Evolutionary conservation across 768 basidiomycete genomes (phyloP).

Genomic region (Boletus pseudo-olivaceus): DNA sequence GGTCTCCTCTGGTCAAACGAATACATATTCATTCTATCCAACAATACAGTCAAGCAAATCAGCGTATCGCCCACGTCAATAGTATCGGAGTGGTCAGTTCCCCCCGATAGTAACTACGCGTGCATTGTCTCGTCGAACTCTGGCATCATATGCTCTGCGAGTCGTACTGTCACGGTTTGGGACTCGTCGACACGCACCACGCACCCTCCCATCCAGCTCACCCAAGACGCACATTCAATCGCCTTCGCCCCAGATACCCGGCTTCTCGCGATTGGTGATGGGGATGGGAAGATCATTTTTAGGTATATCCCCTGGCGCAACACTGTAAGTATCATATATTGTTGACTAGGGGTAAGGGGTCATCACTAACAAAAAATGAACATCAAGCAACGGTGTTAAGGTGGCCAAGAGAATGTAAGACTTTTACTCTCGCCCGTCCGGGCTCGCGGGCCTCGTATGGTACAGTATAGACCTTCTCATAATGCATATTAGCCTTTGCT

Average conservation of each 20-base stretch:
- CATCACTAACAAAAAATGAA: background rate
- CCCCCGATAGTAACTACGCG: conserved; percentile 1
- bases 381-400: background rate
- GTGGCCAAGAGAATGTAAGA: background rate
- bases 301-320: background rate
- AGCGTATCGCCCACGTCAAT: background rate
- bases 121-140: conserved; percentile 8
- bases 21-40: conserved; percentile 1
- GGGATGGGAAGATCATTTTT: background rate
- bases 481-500: no score
- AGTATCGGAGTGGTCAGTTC: background rate
- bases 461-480: no score
- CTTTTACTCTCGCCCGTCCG: background rate
- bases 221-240: conserved; percentile 7
- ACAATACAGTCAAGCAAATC: background rate
- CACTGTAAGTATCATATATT: background rate
- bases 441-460: background rate
- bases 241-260: background rate
- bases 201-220: background rate
- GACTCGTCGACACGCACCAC: background rate
- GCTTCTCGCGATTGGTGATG: conserved; percentile 2
- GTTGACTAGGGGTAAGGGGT: background rate
- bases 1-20: conserved; percentile 10
- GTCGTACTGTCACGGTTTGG: background rate
- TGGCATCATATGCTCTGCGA: conserved; percentile 2